A percentile compares a stretch with the other conserved stretches of the same genome.
phyloP scores from a whole-genome alignment of 225 moss, liverwort and hornwort genomes.

The Neckera pumila region DNA sequence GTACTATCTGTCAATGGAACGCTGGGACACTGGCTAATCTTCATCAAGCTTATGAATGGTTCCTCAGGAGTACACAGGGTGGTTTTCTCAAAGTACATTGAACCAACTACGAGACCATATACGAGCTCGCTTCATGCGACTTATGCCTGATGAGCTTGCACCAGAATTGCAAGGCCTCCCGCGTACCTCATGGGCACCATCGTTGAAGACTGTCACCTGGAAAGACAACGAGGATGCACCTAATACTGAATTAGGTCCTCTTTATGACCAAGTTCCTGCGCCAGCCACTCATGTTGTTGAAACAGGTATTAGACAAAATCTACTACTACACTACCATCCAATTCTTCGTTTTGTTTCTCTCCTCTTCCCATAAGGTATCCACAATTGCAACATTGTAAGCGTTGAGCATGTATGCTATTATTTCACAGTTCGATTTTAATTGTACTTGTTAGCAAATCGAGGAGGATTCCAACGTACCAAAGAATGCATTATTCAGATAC shows the following conservation, averaged over 20 bases:
- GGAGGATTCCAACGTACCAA: neutral
- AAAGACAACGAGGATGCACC: constrained; percentile 13
- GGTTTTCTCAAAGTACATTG: constrained; percentile 69
- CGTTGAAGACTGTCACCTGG: constrained; percentile 21
- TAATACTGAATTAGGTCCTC: neutral
- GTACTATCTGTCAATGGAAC: neutral
- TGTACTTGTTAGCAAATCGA: neutral
- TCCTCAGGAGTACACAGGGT: constrained; percentile 70
- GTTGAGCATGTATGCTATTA: neutral
- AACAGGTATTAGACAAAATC: constrained; percentile 6
- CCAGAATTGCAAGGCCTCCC: constrained; percentile 53
- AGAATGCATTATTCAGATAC: neutral
- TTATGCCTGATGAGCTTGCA: constrained; percentile 64
- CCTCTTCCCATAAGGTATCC: neutral
- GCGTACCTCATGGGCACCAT: constrained; percentile 20
- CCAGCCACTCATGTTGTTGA: neutral
- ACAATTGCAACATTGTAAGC: neutral
- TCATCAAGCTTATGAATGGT: neutral
- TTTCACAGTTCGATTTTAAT: neutral
- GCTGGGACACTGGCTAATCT: neutral
- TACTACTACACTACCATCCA: neutral
- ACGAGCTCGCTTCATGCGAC: constrained; percentile 66
- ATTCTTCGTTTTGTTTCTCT: neutral
- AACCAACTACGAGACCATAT: constrained; percentile 63
- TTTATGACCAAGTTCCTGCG: neutral